Evolutionary conservation across 164 flowering plant genomes (phyloP).

Genomic region (Dillenia suffruticosa): DNA sequence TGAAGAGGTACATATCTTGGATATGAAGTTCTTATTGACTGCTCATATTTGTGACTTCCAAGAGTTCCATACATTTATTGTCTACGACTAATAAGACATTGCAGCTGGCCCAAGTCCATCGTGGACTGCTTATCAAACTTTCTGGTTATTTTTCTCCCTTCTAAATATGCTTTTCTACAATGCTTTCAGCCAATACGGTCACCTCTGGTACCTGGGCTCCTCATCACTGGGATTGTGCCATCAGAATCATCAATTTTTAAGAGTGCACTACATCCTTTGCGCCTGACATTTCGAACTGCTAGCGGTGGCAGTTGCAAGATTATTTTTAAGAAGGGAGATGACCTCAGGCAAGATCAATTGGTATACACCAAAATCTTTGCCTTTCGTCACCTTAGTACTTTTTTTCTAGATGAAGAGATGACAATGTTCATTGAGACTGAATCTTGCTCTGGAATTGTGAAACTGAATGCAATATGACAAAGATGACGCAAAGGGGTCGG

Average conservation of each 20-base stretch:
- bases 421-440: too few relatives aligned
- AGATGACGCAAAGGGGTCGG: too few relatives aligned
- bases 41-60: background rate
- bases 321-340: slow-evolving; percentile 98
- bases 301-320: slow-evolving; percentile 79
- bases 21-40: background rate
- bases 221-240: slow-evolving; percentile 90
- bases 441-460: too few relatives aligned
- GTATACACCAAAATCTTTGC: slow-evolving; percentile 32
- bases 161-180: slow-evolving; percentile 1
- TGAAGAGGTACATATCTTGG: slow-evolving; percentile 69
- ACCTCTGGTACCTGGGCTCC: slow-evolving; percentile 75
- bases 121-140: background rate
- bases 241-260: slow-evolving; percentile 92
- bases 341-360: slow-evolving; percentile 96
- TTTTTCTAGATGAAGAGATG: background rate
- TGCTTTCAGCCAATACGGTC: slow-evolving; percentile 84
- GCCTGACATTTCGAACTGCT: slow-evolving; percentile 78
- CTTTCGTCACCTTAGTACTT: background rate
- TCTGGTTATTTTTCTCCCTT: background rate
- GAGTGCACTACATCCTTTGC: slow-evolving; percentile 93
- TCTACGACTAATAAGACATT: background rate
- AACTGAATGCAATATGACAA: too few relatives aligned
- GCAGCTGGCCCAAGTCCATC: background rate
- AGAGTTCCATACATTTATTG: slow-evolving; percentile 1